Evolutionary conservation across 148 eudicot species (phyloP).

Genomic region (Cornus florida): DNA sequence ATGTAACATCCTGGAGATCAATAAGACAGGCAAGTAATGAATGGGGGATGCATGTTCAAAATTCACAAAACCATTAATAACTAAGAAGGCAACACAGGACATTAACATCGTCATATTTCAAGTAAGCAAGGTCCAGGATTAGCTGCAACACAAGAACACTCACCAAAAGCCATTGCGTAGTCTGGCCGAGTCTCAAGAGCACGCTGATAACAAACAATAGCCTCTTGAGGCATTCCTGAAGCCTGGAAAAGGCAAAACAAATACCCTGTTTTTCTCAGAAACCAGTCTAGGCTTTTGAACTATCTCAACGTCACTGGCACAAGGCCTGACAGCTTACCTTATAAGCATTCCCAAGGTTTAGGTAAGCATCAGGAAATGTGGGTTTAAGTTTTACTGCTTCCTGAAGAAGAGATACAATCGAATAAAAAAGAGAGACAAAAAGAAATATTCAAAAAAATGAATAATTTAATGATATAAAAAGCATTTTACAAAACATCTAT

Average conservation of each 20-base stretch:
- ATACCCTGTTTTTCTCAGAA: conserved; percentile 16
- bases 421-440: neutral
- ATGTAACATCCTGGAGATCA: neutral
- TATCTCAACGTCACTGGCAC: conserved; percentile 11
- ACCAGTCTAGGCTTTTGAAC: conserved; percentile 17
- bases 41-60: neutral
- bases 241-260: conserved; percentile 55
- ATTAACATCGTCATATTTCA: neutral
- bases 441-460: neutral
- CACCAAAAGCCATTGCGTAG: conserved; percentile 85
- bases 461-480: neutral
- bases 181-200: conserved; percentile 85
- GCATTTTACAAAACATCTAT: neutral
- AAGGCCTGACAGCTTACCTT: conserved; percentile 40
- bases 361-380: conserved; percentile 62
- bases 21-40: neutral
- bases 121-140: neutral
- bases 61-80: neutral
- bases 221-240: conserved; percentile 90
- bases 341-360: conserved; percentile 76
- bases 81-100: neutral
- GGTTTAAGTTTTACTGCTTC: conserved; percentile 77
- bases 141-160: conserved; percentile 21
- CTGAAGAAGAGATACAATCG: conserved; percentile 30
- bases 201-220: conserved; percentile 79